Percentiles rank a stretch among this genome's conserved stretches.
Conservation (phyloP, 2,329 filamentous ascomycete genomes). For the Cladosporium sp. region DNA sequence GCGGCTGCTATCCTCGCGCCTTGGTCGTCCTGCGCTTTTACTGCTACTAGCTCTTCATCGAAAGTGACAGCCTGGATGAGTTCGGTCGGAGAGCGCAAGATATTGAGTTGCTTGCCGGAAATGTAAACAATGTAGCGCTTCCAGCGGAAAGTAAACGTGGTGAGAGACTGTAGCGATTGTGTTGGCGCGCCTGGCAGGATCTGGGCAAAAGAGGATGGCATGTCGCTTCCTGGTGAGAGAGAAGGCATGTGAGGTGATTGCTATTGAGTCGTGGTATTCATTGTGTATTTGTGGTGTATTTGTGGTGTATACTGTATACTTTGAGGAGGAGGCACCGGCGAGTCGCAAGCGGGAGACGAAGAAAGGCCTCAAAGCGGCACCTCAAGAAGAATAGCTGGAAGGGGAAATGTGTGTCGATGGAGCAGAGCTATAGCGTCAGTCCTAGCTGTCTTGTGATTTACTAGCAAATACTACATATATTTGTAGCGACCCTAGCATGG, state of each 20-base stretch:
- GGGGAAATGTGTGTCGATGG: not conserved
- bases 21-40: slow-evolving; percentile 76
- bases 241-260: slow-evolving; percentile 30
- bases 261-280: slow-evolving; percentile 4
- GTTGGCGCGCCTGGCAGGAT: slow-evolving; percentile 78
- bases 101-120: slow-evolving; percentile 81
- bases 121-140: slow-evolving; percentile 80
- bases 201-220: slow-evolving; percentile 29
- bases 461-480: not conserved
- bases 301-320: not conserved
- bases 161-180: slow-evolving; percentile 74
- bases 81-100: slow-evolving; percentile 71
- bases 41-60: slow-evolving; percentile 66
- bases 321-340: not conserved
- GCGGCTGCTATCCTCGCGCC: slow-evolving; percentile 78
- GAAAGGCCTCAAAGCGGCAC: not conserved
- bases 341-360: not conserved
- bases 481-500: not conserved
- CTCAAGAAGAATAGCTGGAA: not conserved
- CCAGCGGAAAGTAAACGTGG: slow-evolving; percentile 71
- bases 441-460: not conserved
- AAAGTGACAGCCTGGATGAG: slow-evolving; percentile 76
- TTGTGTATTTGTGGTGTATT: slow-evolving; percentile 1
- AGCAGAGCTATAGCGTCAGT: not conserved
- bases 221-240: slow-evolving; percentile 28